A percentile compares a stretch with the other conserved stretches of the same genome.
Conservation (phyloP, 1,284 basidiomycete genomes). For the Jaminaea rosea region DNA sequence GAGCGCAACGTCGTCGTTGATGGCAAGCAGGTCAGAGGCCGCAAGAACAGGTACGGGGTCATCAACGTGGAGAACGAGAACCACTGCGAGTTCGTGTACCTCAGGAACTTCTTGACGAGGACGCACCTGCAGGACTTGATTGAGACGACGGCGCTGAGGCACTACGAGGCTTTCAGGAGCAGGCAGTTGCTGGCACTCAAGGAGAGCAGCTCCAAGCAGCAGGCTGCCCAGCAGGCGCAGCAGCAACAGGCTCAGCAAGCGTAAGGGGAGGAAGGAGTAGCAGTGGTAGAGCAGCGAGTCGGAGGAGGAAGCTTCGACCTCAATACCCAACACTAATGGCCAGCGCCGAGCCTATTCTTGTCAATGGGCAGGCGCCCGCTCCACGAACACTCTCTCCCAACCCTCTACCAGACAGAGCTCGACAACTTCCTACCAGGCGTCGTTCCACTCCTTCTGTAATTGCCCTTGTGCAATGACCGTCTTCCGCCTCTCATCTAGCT, state of each 20-base stretch:
- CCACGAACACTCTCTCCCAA: too few relatives aligned
- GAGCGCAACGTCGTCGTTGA: constrained; percentile 89
- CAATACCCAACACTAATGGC: too few relatives aligned
- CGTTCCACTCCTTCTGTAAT: too few relatives aligned
- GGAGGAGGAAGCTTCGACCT: too few relatives aligned
- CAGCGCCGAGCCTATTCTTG: too few relatives aligned
- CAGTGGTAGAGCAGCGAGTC: too few relatives aligned
- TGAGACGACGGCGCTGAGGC: constrained; percentile 95
- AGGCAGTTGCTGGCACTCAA: constrained; percentile 91
- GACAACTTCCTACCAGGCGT: too few relatives aligned
- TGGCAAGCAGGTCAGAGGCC: constrained; percentile 85
- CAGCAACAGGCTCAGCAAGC: constrained; percentile 6
- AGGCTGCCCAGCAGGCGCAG: constrained; percentile 16
- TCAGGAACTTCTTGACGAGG: constrained; percentile 73
- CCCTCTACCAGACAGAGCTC: too few relatives aligned
- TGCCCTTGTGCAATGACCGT: too few relatives aligned
- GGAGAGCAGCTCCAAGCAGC: constrained; percentile 53
- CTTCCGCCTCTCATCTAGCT: too few relatives aligned
- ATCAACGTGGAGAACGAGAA: constrained; percentile 85
- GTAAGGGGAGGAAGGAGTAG: neutral
- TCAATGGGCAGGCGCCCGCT: too few relatives aligned
- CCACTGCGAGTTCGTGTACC: constrained; percentile 96
- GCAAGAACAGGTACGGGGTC: constrained; percentile 96
- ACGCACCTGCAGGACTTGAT: constrained; percentile 97
- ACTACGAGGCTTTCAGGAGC: constrained; percentile 98